Conservation (phyloP, 2,329 filamentous ascomycete species). For the Basipetospora chlamydospora region DNA sequence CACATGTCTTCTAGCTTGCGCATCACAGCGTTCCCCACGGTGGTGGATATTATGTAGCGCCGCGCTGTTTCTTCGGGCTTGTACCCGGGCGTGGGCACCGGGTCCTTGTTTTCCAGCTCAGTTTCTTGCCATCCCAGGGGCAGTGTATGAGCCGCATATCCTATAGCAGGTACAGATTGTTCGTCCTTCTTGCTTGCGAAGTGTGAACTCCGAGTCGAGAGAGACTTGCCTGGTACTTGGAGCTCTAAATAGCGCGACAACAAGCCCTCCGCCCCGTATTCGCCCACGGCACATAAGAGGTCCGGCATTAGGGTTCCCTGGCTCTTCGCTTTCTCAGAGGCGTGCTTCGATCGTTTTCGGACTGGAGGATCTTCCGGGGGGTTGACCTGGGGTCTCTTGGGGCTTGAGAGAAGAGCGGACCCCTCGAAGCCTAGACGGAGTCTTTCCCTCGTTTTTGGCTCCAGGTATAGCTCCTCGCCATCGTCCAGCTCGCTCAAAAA, state of each 20-base stretch:
- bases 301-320: background rate
- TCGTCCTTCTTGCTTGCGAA: background rate
- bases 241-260: background rate
- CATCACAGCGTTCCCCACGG: slow-evolving; percentile 4
- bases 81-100: background rate
- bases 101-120: no score
- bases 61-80: background rate
- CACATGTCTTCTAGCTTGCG: slow-evolving; percentile 5
- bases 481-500: no score
- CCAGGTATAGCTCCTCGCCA: no score
- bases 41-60: slow-evolving; percentile 5
- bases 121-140: no score
- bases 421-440: no score
- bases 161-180: no score
- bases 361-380: no score
- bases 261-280: slow-evolving; percentile 6
- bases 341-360: no score
- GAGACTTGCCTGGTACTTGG: background rate
- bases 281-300: background rate
- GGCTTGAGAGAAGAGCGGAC: no score
- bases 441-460: no score
- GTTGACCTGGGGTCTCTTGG: no score
- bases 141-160: no score
- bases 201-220: background rate
- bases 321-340: slow-evolving; percentile 9